Evolutionary conservation across 2,329 filamentous ascomycete species (phyloP).

Genomic region (Grosmannia serpens): DNA sequence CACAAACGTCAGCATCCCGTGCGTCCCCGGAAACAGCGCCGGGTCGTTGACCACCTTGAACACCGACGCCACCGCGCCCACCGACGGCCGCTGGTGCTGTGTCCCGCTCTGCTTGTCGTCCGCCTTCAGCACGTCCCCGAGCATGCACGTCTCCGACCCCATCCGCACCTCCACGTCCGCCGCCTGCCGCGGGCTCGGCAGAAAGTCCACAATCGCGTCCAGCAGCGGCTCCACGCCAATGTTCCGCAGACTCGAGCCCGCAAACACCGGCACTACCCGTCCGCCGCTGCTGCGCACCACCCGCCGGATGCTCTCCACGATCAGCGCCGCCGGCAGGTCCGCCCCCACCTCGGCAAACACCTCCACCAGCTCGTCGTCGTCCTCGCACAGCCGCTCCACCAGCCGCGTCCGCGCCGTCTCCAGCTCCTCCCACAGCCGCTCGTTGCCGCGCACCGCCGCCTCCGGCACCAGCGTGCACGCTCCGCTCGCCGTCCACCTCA

Average conservation of each 20-base stretch:
- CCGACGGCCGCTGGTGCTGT: slow-evolving; percentile 15
- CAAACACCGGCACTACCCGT: slow-evolving; percentile 73
- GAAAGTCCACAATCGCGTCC: slow-evolving; percentile 76
- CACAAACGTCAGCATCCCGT: slow-evolving; percentile 83
- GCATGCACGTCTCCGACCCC: slow-evolving; percentile 35
- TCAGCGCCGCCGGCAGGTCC: slow-evolving; percentile 55
- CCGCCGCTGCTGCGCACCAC: slow-evolving; percentile 59
- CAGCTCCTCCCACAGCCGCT: slow-evolving; percentile 55
- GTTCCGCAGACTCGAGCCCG: slow-evolving; percentile 85
- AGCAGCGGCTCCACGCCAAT: slow-evolving; percentile 88
- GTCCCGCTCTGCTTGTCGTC: slow-evolving; percentile 14
- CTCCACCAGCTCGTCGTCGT: slow-evolving; percentile 79
- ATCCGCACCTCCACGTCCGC: slow-evolving; percentile 11
- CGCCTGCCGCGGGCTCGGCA: slow-evolving; percentile 57
- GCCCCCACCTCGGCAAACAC: slow-evolving; percentile 69
- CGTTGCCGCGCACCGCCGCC: slow-evolving; percentile 32
- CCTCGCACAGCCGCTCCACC: slow-evolving; percentile 74
- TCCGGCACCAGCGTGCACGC: slow-evolving; percentile 18
- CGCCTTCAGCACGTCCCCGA: slow-evolving; percentile 26
- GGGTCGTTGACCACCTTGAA: slow-evolving; percentile 94
- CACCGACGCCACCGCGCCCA: slow-evolving; percentile 48
- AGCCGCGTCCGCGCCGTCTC: slow-evolving; percentile 64
- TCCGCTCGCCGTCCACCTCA: slow-evolving; percentile 53
- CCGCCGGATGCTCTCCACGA: slow-evolving; percentile 63
- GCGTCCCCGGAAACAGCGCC: slow-evolving; percentile 30